phyloP scores from a whole-genome alignment of 306 rosid species.

The Alnus rubra region DNA sequence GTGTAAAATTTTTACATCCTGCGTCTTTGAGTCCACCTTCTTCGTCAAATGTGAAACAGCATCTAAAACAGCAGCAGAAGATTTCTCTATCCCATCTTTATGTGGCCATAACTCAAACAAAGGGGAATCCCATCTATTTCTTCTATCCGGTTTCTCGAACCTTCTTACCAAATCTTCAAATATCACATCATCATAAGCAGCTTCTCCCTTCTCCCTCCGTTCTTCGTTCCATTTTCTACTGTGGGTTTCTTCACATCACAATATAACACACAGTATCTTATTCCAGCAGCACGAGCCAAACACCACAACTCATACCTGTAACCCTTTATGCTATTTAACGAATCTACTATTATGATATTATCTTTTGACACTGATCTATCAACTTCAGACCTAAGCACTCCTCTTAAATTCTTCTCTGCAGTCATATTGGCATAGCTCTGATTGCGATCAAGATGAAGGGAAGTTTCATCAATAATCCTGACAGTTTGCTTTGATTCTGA shows the following conservation, averaged over 20 bases:
- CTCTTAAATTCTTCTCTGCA: conserved; percentile 88
- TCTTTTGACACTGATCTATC: conserved; percentile 81
- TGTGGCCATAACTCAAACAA: conserved; percentile 82
- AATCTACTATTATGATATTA: conserved; percentile 68
- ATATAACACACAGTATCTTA: conserved; percentile 76
- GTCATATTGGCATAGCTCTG: conserved; percentile 87
- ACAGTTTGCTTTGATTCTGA: conserved; percentile 52
- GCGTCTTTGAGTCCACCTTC: conserved; percentile 66
- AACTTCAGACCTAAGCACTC: conserved; percentile 88
- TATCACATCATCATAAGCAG: conserved; percentile 56
- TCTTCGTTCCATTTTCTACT: conserved; percentile 83
- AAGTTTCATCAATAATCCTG: conserved; percentile 70
- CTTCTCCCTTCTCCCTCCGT: conserved; percentile 69
- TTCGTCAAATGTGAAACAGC: conserved; percentile 69
- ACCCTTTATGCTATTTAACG: conserved; percentile 89
- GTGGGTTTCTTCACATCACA: conserved; percentile 69
- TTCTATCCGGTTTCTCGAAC: conserved; percentile 83
- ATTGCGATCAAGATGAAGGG: conserved; percentile 77
- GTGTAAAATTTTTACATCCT: conserved; percentile 87
- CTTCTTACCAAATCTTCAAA: conserved; percentile 82
- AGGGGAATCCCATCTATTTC: conserved; percentile 95
- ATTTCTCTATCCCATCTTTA: conserved; percentile 58
- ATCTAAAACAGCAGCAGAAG: conserved; percentile 59
- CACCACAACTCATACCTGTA: conserved; percentile 96
- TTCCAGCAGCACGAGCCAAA: conserved; percentile 86